Evolutionary conservation across 2,329 filamentous ascomycete genomes (phyloP).

Genomic region (Nemania abortiva): DNA sequence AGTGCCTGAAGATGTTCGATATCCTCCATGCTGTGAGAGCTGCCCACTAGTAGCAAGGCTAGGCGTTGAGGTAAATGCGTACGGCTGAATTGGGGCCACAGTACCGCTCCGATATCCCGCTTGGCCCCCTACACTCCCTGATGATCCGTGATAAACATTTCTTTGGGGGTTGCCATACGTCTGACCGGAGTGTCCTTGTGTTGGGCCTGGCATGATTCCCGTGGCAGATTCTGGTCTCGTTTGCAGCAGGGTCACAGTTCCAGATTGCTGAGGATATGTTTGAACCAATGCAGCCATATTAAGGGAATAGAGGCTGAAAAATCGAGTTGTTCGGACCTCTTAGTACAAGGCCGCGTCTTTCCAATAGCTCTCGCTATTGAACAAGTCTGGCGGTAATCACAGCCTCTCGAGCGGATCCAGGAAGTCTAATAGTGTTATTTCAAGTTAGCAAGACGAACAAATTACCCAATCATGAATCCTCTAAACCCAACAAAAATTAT

Average conservation of each 20-base stretch:
- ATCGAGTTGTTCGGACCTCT: constrained; percentile 41
- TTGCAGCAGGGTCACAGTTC: constrained; percentile 81
- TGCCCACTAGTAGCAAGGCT: constrained; percentile 67
- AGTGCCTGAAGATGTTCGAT: constrained; percentile 63
- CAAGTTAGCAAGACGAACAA: constrained; percentile 26
- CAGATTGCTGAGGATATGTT: constrained; percentile 80
- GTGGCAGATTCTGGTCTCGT: constrained; percentile 75
- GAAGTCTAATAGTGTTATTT: constrained; percentile 15
- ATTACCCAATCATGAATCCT: background rate
- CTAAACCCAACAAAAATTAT: background rate
- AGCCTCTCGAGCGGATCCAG: constrained; percentile 19
- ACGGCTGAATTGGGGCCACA: constrained; percentile 75
- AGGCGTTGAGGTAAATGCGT: constrained; percentile 80
- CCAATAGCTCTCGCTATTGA: constrained; percentile 28
- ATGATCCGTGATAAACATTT: constrained; percentile 64
- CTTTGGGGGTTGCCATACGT: constrained; percentile 65
- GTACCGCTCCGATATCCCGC: constrained; percentile 67
- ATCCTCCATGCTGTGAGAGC: constrained; percentile 63
- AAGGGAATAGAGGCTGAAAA: constrained; percentile 38
- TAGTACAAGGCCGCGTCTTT: constrained; percentile 38
- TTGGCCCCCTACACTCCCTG: constrained; percentile 58
- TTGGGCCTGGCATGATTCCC: constrained; percentile 65
- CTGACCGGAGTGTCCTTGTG: constrained; percentile 63
- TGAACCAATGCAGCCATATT: constrained; percentile 87
- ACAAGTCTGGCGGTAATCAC: constrained; percentile 13